These are phyloP conservation scores for Exobasidium rhododendri DNA, from an alignment of 1,284 basidiomycete species.

Conservation along the genomic window DNA sequence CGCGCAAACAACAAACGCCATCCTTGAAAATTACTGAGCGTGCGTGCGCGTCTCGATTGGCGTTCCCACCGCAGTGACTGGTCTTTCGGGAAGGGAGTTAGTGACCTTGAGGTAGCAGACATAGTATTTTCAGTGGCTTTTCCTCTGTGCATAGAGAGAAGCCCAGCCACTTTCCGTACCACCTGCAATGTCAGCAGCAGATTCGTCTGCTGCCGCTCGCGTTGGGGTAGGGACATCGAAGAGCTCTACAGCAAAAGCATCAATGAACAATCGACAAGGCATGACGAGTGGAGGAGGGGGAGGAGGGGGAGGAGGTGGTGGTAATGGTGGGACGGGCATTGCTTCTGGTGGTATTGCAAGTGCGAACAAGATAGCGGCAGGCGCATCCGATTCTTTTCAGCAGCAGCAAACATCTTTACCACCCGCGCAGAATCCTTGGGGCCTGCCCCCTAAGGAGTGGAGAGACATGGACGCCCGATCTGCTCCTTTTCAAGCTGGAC, in stretches of 20 bases:
- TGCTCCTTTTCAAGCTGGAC: background rate
- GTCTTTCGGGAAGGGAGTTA: too few relatives aligned
- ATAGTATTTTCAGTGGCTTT: too few relatives aligned
- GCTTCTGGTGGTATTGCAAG: background rate
- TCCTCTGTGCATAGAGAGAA: too few relatives aligned
- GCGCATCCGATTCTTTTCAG: background rate
- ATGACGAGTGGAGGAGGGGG: background rate
- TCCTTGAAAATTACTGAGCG: background rate
- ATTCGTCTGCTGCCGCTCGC: background rate
- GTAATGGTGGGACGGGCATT: background rate
- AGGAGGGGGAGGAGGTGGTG: background rate
- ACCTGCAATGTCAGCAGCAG: slow-evolving; percentile 9
- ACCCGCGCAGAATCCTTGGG: slow-evolving; percentile 1
- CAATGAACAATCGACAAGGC: background rate
- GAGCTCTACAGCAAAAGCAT: background rate
- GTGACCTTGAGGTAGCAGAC: too few relatives aligned
- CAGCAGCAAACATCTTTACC: background rate
- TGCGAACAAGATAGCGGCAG: background rate
- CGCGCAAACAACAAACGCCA: background rate
- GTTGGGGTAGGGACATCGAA: background rate
- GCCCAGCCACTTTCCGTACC: too few relatives aligned
- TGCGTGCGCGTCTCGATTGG: background rate
- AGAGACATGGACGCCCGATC: slow-evolving; percentile 5
- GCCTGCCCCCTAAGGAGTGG: background rate
- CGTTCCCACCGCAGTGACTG: too few relatives aligned